Conservation (phyloP, 1,139 yeast species). For the Candida tetrigidarum region DNA sequence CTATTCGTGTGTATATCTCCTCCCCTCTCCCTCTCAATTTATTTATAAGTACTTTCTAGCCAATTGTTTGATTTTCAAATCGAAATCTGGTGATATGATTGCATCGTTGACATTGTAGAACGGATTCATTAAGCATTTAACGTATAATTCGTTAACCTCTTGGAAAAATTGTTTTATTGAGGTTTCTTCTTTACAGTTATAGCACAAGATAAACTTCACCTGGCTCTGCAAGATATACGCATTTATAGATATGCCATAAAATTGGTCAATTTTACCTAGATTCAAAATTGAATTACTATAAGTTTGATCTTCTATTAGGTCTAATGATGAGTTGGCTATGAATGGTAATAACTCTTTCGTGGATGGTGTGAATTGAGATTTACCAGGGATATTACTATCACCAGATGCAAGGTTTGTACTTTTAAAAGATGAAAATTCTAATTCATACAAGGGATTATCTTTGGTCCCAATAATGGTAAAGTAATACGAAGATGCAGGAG, state of each 20-base stretch:
- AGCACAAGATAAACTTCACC: slow-evolving; percentile 78
- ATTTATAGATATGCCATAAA: slow-evolving; percentile 78
- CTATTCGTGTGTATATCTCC: slow-evolving; percentile 1
- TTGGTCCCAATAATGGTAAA: slow-evolving; percentile 87
- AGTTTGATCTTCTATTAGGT: slow-evolving; percentile 85
- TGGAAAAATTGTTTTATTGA: slow-evolving; percentile 83
- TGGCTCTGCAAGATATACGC: slow-evolving; percentile 91
- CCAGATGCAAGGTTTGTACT: slow-evolving; percentile 17
- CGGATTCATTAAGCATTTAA: slow-evolving; percentile 84
- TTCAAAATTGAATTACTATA: slow-evolving; percentile 73
- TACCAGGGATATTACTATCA: slow-evolving; percentile 54
- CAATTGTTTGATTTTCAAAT: slow-evolving; percentile 67
- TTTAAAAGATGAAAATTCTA: slow-evolving; percentile 81
- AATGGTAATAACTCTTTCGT: slow-evolving; percentile 85
- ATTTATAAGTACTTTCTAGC: slow-evolving; percentile 74
- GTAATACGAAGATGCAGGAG: slow-evolving; percentile 63
- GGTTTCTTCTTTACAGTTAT: slow-evolving; percentile 63
- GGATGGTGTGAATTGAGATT: slow-evolving; percentile 66
- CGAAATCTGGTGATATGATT: slow-evolving; percentile 76
- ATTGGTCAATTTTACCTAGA: slow-evolving; percentile 81
- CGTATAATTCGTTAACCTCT: slow-evolving; percentile 87
- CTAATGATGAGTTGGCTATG: slow-evolving; percentile 85
- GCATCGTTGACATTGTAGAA: slow-evolving; percentile 81
- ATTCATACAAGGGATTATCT: slow-evolving; percentile 86
- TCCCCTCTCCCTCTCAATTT: not conserved